Evolutionary conservation across 164 flowering plant genomes (phyloP), one percentile per base, ranked within the genome.

Genomic region (Warburgia ugandensis): DNA sequence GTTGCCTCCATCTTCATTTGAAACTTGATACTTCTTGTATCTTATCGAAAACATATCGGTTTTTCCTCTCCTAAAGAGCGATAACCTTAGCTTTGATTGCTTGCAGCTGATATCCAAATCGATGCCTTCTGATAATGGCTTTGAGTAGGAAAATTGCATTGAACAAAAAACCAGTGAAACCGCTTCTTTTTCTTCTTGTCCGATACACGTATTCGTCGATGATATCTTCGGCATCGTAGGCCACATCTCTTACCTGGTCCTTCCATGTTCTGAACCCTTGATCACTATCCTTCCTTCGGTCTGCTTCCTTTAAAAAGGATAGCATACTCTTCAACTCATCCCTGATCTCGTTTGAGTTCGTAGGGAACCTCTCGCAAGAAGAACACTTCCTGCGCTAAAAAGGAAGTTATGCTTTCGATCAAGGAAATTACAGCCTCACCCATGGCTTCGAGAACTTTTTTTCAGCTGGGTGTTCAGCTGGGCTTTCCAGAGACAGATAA

Each of bases 131-230:
- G 19, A 41, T 4, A 9, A 41, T 17, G 19, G 10, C 8, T 7
- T 10, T 5, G 22, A 20, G 17, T 2, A 16, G 3, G 16, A 14
- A 22, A 41, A 41, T 41, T 1, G 9, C 17, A 41, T 7, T 20
- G n/a, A 17, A 19, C 5, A 36, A 3, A 13, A 14, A 12, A 4
- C 42, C 33, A 5, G 0, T 36, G 13, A 51, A 36, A n/a, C 44
- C 30, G 5, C 8, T 2, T 32, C 17, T 50, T 35, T 21, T 7
- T 2, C 2, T 14, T 3, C 19, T 41, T 10, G 19, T 4, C 7
- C 20, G 45, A 16, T 14, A 37, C 29, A 22, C 14, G 44, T 13
- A 50, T 43, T 50, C 43, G 14, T 36, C 54, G 6, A 50, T 50
- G 41, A 26, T 50, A 12, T 36, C 44, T 14, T 36, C 44, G 21